A percentile compares a stretch with the other conserved stretches of the same genome.
These are phyloP conservation scores for Iberis pinnata DNA, from an alignment of 345 rosid species.

Conservation along the genomic window DNA sequence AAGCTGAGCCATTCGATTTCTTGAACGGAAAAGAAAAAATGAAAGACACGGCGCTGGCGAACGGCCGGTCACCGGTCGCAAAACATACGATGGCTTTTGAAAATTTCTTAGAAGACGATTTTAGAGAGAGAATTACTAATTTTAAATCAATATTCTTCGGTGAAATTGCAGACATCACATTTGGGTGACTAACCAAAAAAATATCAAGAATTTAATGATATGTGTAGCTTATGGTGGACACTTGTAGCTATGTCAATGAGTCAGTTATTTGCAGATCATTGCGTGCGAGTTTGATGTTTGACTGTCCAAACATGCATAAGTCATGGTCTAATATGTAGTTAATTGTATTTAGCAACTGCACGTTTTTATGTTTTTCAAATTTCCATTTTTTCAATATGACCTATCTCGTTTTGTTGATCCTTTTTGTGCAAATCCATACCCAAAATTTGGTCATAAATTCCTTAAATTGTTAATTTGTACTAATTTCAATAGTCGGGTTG, in stretches of 20 bases:
- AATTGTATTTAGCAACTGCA: conserved; percentile 8
- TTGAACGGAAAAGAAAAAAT: no score
- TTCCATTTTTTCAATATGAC: conserved; percentile 9
- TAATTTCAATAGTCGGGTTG: no score
- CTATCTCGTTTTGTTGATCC: not conserved
- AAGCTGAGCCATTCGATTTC: no score
- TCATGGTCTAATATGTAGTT: conserved; percentile 15
- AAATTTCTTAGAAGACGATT: no score
- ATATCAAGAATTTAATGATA: conserved; percentile 10
- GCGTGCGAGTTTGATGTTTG: no score
- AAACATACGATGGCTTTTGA: no score
- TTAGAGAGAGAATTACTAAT: no score
- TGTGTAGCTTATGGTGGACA: conserved; percentile 14
- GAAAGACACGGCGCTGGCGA: no score
- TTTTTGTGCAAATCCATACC: no score
- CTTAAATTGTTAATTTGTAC: no score
- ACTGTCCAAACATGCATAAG: conserved; percentile 24
- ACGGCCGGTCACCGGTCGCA: no score
- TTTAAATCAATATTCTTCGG: not conserved
- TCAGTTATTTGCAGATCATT: not conserved
- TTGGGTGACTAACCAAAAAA: conserved; percentile 4
- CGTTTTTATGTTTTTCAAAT: not conserved
- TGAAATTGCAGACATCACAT: not conserved
- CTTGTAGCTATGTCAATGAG: conserved; percentile 4
- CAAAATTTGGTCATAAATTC: no score